These are phyloP conservation scores for Clathrus columnatus DNA, from an alignment of 768 basidiomycete genomes.

Conservation along the genomic window DNA sequence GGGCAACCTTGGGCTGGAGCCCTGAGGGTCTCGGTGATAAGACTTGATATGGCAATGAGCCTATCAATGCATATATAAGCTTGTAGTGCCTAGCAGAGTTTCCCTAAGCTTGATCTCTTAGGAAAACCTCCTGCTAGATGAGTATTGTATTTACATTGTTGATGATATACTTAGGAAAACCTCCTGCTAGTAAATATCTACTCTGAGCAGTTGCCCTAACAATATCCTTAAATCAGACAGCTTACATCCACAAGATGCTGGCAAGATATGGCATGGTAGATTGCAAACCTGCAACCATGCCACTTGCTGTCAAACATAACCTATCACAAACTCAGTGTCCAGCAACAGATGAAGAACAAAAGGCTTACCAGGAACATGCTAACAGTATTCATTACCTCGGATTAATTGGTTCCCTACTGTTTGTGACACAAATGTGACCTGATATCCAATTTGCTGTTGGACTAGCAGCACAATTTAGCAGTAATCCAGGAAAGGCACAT, in stretches of 20 bases:
- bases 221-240: slow-evolving; percentile 8
- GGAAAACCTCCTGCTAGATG: no score
- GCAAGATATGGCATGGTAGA: not conserved
- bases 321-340: not conserved
- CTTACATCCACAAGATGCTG: slow-evolving; percentile 3
- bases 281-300: not conserved
- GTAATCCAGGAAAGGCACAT: slow-evolving; percentile 15
- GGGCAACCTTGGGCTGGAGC: no score
- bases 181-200: no score
- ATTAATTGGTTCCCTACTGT: slow-evolving; percentile 28
- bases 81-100: no score
- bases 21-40: no score
- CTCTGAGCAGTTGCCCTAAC: no score
- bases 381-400: slow-evolving; percentile 13
- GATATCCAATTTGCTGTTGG: slow-evolving; percentile 33
- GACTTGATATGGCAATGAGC: no score
- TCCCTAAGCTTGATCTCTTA: no score
- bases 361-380: not conserved
- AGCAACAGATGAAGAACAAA: not conserved
- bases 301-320: not conserved
- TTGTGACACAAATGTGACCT: slow-evolving; percentile 20
- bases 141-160: no score
- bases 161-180: no score
- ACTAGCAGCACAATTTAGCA: slow-evolving; percentile 12
- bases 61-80: no score